phyloP scores from a whole-genome alignment of 2,329 filamentous ascomycete genomes.

The Neurospora sp. region DNA sequence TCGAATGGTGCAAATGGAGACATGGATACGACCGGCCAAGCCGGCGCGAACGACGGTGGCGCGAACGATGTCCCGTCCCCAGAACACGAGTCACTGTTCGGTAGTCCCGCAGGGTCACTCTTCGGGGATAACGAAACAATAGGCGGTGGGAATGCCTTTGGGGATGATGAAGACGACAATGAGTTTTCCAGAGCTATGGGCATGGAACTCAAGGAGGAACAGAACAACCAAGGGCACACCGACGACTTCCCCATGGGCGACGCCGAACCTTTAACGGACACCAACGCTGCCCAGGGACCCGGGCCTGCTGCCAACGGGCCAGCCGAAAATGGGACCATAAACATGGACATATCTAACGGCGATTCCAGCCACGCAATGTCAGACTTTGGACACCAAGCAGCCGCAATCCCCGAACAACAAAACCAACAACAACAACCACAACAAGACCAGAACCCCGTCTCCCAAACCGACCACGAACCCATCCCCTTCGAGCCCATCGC shows the following conservation, averaged over 20 bases:
- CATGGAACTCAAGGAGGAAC: conserved; percentile 30
- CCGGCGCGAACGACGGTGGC: conserved; percentile 17
- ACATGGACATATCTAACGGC: neutral
- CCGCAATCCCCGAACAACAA: neutral
- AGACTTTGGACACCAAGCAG: neutral
- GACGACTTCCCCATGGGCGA: conserved; percentile 26
- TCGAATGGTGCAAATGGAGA: conserved; percentile 23
- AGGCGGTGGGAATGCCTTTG: conserved; percentile 53
- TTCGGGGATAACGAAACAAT: conserved; percentile 69
- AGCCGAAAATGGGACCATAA: neutral
- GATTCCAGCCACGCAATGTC: neutral
- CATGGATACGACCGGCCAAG: conserved; percentile 18
- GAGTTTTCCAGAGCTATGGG: conserved; percentile 71
- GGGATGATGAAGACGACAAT: conserved; percentile 76
- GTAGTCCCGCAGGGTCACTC: conserved; percentile 70
- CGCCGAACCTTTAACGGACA: conserved; percentile 5
- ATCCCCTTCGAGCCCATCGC: conserved; percentile 9
- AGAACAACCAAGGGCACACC: conserved; percentile 33
- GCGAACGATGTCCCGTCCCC: conserved; percentile 38
- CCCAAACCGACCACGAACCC: conserved; percentile 2
- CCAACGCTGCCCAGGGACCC: neutral
- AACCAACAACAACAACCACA: neutral
- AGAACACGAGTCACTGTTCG: conserved; percentile 72
- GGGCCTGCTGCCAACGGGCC: neutral
- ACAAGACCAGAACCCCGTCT: conserved; percentile 1